These are phyloP conservation scores for Vitis hybrid DNA, from an alignment of 177 flowering plant species.

Conservation along the genomic window DNA sequence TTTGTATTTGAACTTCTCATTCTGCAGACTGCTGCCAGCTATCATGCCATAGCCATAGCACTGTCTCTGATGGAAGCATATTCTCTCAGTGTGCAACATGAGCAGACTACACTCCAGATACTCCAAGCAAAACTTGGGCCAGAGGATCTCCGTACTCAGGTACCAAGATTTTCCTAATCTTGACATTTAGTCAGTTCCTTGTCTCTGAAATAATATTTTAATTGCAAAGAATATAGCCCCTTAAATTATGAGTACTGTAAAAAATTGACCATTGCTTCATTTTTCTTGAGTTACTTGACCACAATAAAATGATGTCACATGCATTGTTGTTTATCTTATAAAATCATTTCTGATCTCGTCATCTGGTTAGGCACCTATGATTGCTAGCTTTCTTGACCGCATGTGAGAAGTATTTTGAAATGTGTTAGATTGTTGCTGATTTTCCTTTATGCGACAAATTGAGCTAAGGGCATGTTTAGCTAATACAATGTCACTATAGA, in stretches of 20 bases:
- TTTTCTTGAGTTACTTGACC: neutral
- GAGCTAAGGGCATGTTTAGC: neutral
- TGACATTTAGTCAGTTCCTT: neutral
- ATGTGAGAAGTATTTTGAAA: neutral
- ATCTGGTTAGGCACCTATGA: neutral
- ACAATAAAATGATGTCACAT: too few species aligned
- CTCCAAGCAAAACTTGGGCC: slow-evolving; percentile 81
- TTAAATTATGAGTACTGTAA: too few species aligned
- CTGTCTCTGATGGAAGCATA: slow-evolving; percentile 95
- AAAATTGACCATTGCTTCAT: neutral
- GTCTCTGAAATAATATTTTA: too few species aligned
- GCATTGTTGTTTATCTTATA: neutral
- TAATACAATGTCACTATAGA: neutral
- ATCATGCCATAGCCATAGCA: slow-evolving; percentile 97
- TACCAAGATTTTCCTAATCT: neutral
- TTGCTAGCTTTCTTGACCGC: neutral
- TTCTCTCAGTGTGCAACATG: slow-evolving; percentile 92
- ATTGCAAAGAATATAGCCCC: too few species aligned
- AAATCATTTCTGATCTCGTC: neutral
- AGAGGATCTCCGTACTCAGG: slow-evolving; percentile 97
- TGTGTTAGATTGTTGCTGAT: neutral
- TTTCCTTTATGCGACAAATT: neutral
- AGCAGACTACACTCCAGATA: slow-evolving; percentile 84
- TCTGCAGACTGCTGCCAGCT: slow-evolving; percentile 90
- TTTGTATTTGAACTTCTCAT: neutral